Percentiles rank a stretch among this genome's conserved stretches.
These are phyloP conservation scores for Tolypocladium nubicola DNA, from an alignment of 2,329 filamentous ascomycete species.

Conservation along the genomic window DNA sequence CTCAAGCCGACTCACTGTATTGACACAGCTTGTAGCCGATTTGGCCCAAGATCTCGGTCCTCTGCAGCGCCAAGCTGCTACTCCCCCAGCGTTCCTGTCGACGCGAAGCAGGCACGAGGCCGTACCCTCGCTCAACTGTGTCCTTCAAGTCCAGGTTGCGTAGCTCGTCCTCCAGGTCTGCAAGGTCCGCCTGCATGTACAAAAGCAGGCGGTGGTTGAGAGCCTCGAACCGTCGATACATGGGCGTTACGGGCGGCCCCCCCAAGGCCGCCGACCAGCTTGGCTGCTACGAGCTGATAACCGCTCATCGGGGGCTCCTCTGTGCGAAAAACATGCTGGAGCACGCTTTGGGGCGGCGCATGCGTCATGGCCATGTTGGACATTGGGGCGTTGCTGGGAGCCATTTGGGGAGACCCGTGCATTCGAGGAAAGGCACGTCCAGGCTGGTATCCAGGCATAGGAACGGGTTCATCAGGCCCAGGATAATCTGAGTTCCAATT, in stretches of 20 bases:
- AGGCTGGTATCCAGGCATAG: background rate
- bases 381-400: background rate
- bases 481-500: background rate
- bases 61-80: constrained; percentile 47
- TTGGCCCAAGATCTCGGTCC: constrained; percentile 48
- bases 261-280: constrained; percentile 24
- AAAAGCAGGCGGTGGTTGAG: constrained; percentile 75
- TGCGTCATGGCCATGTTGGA: background rate
- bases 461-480: background rate
- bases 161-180: constrained; percentile 70
- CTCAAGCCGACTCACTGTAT: constrained; percentile 44
- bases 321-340: background rate
- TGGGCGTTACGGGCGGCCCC: constrained; percentile 34
- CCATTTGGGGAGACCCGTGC: background rate
- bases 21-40: constrained; percentile 57
- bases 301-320: constrained; percentile 37
- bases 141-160: constrained; percentile 53
- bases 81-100: constrained; percentile 43
- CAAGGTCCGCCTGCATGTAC: constrained; percentile 76
- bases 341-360: background rate
- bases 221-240: constrained; percentile 75
- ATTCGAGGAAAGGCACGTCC: background rate
- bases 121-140: constrained; percentile 32
- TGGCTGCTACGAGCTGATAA: constrained; percentile 52
- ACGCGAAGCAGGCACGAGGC: constrained; percentile 47